Conservation (phyloP, 768 basidiomycete genomes). For the Mycena indigotica region DNA sequence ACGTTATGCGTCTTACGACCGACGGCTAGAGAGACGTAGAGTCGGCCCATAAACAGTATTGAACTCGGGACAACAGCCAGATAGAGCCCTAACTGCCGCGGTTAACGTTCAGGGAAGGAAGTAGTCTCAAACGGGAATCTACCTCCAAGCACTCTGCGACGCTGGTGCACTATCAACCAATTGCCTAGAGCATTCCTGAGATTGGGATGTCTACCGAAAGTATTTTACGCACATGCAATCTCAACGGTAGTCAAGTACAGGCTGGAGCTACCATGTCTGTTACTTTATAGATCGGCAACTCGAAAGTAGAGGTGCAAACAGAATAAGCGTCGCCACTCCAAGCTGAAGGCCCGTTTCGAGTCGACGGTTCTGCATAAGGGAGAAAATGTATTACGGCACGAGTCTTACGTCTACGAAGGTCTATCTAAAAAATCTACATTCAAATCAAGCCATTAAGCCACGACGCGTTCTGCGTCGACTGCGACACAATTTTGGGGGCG, state of each 20-base stretch:
- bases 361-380: not conserved
- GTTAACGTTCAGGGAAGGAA: not conserved
- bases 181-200: not conserved
- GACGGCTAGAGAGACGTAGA: slow-evolving; percentile 37
- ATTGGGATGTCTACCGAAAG: not conserved
- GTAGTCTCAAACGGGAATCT: too few species aligned
- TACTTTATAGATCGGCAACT: not conserved
- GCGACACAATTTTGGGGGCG: not conserved
- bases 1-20: slow-evolving; percentile 39
- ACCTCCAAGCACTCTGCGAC: slow-evolving; percentile 10
- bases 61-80: slow-evolving; percentile 29
- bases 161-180: slow-evolving; percentile 17
- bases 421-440: too few species aligned
- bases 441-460: slow-evolving; percentile 23
- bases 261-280: not conserved
- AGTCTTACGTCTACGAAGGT: not conserved
- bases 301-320: not conserved
- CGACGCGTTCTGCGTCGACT: not conserved
- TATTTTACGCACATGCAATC: slow-evolving; percentile 8
- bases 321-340: not conserved
- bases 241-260: slow-evolving; percentile 5
- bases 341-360: not conserved
- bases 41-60: slow-evolving; percentile 27
- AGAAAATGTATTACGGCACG: not conserved
- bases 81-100: slow-evolving; percentile 32